Evolutionary conservation across 2,329 filamentous ascomycete species (phyloP), one percentile per base, ranked within the genome.

Genomic region (Drechslerella coelobrocha): DNA sequence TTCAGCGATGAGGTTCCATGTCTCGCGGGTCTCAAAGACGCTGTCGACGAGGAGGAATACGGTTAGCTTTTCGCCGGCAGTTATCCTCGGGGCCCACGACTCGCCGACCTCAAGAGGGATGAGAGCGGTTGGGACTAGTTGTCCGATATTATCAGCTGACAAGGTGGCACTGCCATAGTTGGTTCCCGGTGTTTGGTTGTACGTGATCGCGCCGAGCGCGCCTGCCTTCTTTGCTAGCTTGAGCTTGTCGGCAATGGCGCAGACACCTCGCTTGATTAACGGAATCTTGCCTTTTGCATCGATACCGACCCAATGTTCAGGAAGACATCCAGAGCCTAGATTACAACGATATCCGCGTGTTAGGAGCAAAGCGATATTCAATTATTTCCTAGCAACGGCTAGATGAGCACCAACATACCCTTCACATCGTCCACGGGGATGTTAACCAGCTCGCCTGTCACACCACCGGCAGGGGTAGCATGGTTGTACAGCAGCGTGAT

Each of bases 1-100:
- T 73, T 85, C 82, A 6, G 85, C 85, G 73, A 87, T 83, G 37
- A 88, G 81, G 75, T 87, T 87, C 77, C 61, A 72, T 6, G 60
- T 68, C 55, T 47, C 34, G 48, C 61, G 61, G 29, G 56, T 61
- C 61, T 76, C 72, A 23, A 73, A 75, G 41, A 77, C 61, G 56
- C 76, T 77, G 34, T 76, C 74, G 19, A 68, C 55, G 48, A 65
- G 60, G 27, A 72, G 60, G 23, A 29, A 47, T 12, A 54, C 55
- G 76, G 72, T 66, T 26, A 69, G 47, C 29, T 72, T 48, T 37
- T 68, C 61, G 45, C 72, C 71, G 82, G 83, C 0, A 4, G 24
- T 24, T 14, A 66, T 17, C 23, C 61, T 76, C 17, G 74, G 69
- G 19, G 75, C 74, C 80, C 80, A 82, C 3, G 74, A 78, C 0